Evolutionary conservation across 129 eudicot species (phyloP).

Genomic region (Logfia minima): DNA sequence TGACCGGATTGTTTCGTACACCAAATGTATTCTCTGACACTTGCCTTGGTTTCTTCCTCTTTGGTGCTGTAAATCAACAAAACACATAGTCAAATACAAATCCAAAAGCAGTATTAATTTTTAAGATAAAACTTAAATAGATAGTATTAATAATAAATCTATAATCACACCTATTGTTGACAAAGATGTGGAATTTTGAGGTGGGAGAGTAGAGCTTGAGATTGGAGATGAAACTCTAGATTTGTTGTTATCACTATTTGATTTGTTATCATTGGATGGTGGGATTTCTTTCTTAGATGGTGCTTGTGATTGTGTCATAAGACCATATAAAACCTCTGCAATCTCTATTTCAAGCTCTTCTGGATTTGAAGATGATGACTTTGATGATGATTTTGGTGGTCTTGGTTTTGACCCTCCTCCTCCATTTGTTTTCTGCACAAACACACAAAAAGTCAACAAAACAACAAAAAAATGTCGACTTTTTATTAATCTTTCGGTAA

Average conservation of each 20-base stretch:
- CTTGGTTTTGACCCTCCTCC: conserved; percentile 52
- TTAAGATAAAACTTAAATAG: not conserved
- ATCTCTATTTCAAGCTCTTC: conserved; percentile 97
- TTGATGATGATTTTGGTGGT: conserved; percentile 66
- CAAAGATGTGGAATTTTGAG: conserved; percentile 48
- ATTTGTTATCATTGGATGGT: conserved; percentile 51
- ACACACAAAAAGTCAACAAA: not conserved
- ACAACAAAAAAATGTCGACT: not conserved
- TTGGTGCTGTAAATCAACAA: conserved; percentile 59
- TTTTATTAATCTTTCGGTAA: not conserved
- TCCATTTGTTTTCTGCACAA: conserved; percentile 64
- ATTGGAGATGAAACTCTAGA: conserved; percentile 71
- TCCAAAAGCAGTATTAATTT: not conserved
- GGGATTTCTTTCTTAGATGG: conserved; percentile 57
- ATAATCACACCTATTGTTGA: conserved; percentile 52
- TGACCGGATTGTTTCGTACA: conserved; percentile 57
- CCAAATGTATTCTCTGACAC: conserved; percentile 54
- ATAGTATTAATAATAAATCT: not conserved
- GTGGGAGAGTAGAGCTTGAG: conserved; percentile 46
- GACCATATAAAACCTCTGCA: conserved; percentile 88
- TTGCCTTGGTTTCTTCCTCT: conserved; percentile 86
- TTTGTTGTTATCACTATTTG: conserved; percentile 49
- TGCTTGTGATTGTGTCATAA: conserved; percentile 83
- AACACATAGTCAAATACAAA: conserved; percentile 5
- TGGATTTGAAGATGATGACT: conserved; percentile 70